These are phyloP conservation scores for Talaromyces adpressus DNA, from an alignment of 495 filamentous ascomycete genomes.

Conservation along the genomic window DNA sequence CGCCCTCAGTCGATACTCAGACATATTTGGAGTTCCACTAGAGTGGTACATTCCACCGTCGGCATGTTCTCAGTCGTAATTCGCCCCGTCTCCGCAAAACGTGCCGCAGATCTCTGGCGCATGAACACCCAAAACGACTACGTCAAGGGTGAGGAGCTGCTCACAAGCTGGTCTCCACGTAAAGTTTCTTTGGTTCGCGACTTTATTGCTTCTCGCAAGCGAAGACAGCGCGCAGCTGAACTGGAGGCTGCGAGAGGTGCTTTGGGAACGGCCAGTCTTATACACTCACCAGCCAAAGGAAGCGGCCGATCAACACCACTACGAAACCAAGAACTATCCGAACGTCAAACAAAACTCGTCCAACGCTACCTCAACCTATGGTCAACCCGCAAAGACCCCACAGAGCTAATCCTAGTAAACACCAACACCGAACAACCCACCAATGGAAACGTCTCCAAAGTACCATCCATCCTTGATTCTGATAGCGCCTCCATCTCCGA, in stretches of 20 bases:
- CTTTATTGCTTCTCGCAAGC: slow-evolving; percentile 64
- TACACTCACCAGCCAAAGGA: slow-evolving; percentile 23
- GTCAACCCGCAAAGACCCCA: slow-evolving; percentile 67
- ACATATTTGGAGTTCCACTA: slow-evolving; percentile 74
- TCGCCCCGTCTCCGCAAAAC: slow-evolving; percentile 80
- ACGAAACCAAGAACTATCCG: slow-evolving; percentile 41
- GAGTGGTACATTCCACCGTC: slow-evolving; percentile 79
- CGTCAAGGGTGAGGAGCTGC: slow-evolving; percentile 85
- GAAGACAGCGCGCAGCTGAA: slow-evolving; percentile 63
- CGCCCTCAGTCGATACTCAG: slow-evolving; percentile 81
- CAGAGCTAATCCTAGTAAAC: slow-evolving; percentile 63
- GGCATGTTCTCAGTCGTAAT: slow-evolving; percentile 80
- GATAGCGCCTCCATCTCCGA: slow-evolving; percentile 17
- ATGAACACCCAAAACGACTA: slow-evolving; percentile 94
- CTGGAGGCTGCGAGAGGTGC: slow-evolving; percentile 71
- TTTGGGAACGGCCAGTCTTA: slow-evolving; percentile 41
- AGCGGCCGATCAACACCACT: slow-evolving; percentile 34
- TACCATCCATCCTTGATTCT: slow-evolving; percentile 17
- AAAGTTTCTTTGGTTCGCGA: slow-evolving; percentile 83
- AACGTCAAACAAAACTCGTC: slow-evolving; percentile 52
- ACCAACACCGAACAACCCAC: slow-evolving; percentile 69
- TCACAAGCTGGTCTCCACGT: slow-evolving; percentile 78
- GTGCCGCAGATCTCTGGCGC: slow-evolving; percentile 88
- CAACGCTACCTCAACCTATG: slow-evolving; percentile 71
- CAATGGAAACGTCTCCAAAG: slow-evolving; percentile 50